Conservation (phyloP, 179 eudicot species). For the Pouteria campechiana region DNA sequence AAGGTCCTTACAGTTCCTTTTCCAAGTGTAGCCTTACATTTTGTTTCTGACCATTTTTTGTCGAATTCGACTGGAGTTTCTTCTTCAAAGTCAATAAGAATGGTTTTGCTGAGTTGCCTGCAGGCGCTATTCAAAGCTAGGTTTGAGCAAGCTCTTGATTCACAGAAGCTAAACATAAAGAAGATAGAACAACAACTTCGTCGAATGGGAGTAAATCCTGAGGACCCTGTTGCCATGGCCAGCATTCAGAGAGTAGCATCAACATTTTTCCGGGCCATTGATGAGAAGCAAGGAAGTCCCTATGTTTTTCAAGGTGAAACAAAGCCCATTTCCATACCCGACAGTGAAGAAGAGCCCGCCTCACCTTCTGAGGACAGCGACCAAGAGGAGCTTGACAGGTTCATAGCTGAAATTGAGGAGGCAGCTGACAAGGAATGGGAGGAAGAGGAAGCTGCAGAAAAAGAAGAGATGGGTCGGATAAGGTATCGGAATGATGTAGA, state of each 20-base stretch:
- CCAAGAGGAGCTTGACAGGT: conserved; percentile 92
- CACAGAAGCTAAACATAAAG: conserved; percentile 94
- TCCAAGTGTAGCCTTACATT: no score
- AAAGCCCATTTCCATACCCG: conserved; percentile 11
- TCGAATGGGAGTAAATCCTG: conserved; percentile 80
- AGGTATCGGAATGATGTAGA: conserved; percentile 63
- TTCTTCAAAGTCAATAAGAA: no score
- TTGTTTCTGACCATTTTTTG: no score
- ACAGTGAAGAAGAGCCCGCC: conserved; percentile 11
- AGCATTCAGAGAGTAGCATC: conserved; percentile 95
- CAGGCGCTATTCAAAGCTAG: conserved; percentile 99
- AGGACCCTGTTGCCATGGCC: conserved; percentile 93
- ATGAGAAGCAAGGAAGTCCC: conserved; percentile 82
- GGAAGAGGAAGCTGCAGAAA: conserved; percentile 77
- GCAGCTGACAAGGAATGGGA: conserved; percentile 94
- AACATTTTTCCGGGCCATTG: conserved; percentile 89
- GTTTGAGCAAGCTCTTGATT: conserved; percentile 97
- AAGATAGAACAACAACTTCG: conserved; percentile 84
- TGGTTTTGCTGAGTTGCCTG: no score
- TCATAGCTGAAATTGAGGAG: conserved; percentile 92
- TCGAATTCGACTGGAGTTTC: no score
- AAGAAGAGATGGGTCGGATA: conserved; percentile 50
- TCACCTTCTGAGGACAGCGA: conserved; percentile 67
- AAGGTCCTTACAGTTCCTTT: no score
- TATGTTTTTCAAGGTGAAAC: conserved; percentile 63